phyloP scores from a whole-genome alignment of 768 basidiomycete genomes.

The Naganishia vaughanmartiniae region DNA sequence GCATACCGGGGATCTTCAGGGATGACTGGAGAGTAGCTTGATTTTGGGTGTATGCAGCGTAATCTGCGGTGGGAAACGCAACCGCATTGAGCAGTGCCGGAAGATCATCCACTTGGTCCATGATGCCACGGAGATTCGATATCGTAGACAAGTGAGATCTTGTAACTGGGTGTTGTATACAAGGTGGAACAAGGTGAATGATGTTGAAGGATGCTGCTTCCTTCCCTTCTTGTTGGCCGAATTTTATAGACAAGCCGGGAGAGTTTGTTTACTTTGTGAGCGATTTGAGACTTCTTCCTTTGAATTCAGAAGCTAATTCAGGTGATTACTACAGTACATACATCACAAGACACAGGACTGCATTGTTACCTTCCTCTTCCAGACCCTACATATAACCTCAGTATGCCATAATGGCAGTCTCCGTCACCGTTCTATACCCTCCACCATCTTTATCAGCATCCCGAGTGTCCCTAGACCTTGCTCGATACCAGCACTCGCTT shows the following conservation, averaged over 20 bases:
- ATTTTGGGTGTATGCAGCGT: constrained; percentile 24
- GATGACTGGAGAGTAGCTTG: constrained; percentile 27
- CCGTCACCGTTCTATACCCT: constrained; percentile 12
- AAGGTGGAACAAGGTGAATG: not conserved
- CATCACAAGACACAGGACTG: too few species aligned
- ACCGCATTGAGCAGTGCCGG: constrained; percentile 8
- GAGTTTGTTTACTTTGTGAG: constrained; percentile 15
- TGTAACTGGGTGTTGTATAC: not conserved
- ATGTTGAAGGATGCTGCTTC: not conserved
- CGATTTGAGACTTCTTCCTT: not conserved
- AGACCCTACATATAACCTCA: too few species aligned
- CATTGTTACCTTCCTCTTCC: too few species aligned
- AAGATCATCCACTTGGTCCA: constrained; percentile 25
- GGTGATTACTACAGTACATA: too few species aligned
- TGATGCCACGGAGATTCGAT: not conserved
- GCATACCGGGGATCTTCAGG: constrained; percentile 27
- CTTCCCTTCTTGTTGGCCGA: not conserved
- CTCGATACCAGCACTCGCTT: not conserved
- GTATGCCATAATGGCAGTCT: constrained; percentile 2
- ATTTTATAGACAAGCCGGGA: not conserved
- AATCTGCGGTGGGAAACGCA: constrained; percentile 14
- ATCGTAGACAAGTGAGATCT: not conserved
- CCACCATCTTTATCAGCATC: constrained; percentile 12
- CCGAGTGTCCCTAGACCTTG: not conserved
- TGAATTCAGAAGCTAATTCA: too few species aligned